Percentiles rank a stretch among this genome's conserved stretches.
Conservation (phyloP, 345 rosid genomes). For the Eutrema japonicum region DNA sequence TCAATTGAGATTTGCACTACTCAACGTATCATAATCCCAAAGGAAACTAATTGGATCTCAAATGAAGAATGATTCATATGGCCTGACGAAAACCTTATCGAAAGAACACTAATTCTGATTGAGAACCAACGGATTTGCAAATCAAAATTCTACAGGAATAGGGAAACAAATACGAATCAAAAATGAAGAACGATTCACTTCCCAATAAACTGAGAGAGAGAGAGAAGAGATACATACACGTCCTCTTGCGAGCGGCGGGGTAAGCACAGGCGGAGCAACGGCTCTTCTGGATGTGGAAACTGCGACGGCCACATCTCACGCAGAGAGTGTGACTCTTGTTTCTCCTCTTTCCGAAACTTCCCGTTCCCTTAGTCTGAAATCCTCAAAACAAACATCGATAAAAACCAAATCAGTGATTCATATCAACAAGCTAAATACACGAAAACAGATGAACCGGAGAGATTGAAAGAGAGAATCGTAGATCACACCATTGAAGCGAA, state of each 20-base stretch:
- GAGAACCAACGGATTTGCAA: not conserved
- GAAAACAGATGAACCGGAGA: not conserved
- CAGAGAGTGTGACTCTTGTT: conserved; percentile 87
- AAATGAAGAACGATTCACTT: not conserved
- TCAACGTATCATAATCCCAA: not conserved
- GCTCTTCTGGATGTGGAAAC: conserved; percentile 85
- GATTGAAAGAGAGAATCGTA: not conserved
- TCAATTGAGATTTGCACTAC: not conserved
- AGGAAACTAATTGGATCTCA: not conserved
- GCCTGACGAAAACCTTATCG: not conserved
- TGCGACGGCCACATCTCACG: conserved; percentile 83
- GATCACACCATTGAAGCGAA: conserved; percentile 44
- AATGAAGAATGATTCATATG: not conserved
- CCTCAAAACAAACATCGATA: conserved; percentile 11
- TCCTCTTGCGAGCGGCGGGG: conserved; percentile 70
- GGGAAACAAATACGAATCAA: not conserved
- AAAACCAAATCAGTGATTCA: not conserved
- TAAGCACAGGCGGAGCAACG: conserved; percentile 79
- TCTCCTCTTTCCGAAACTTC: conserved; percentile 81
- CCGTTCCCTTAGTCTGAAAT: conserved; percentile 73
- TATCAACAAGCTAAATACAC: not conserved
- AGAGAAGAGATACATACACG: conserved; percentile 42
- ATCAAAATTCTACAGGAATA: not conserved
- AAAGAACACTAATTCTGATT: not conserved
- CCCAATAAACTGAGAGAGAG: not conserved